Conservation (phyloP, 108 stramenopile genomes). For the Stephanodiscus triporus region DNA sequence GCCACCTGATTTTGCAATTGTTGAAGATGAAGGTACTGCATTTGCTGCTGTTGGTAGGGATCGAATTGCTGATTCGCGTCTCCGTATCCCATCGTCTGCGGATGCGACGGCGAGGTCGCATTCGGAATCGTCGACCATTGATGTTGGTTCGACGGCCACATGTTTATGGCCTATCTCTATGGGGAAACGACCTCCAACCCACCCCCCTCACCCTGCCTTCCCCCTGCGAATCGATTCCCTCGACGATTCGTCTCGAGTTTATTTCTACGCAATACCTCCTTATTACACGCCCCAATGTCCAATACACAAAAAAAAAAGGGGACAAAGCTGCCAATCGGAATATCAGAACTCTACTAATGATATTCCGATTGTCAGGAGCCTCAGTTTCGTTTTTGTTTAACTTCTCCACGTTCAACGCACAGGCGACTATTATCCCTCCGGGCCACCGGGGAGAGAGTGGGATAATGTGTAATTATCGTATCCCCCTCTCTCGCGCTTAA, state of each 20-base stretch:
- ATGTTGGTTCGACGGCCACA: constrained; percentile 20
- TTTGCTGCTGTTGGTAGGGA: constrained; percentile 9
- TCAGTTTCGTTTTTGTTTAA: too few relatives aligned
- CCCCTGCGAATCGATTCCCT: background rate
- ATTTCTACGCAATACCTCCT: background rate
- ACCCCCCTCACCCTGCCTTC: background rate
- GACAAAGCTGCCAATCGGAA: too few relatives aligned
- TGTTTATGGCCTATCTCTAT: background rate
- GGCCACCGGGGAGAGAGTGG: too few relatives aligned
- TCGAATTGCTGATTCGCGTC: background rate
- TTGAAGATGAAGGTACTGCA: constrained; percentile 9
- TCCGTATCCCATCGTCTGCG: constrained; percentile 1
- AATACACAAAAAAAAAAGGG: too few relatives aligned
- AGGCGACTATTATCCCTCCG: too few relatives aligned
- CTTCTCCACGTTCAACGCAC: too few relatives aligned
- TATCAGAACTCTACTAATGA: too few relatives aligned
- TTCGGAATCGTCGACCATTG: constrained; percentile 1
- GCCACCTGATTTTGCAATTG: constrained; percentile 14
- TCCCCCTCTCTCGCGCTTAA: too few relatives aligned
- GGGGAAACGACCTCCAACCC: background rate
- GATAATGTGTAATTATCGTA: too few relatives aligned
- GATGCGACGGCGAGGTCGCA: background rate
- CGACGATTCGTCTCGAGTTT: background rate
- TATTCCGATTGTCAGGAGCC: too few relatives aligned
- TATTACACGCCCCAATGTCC: too few relatives aligned